A percentile compares a stretch with the other conserved stretches of the same genome.
phyloP scores from a whole-genome alignment of 345 rosid genomes.

The Lenwebbia sp. region DNA sequence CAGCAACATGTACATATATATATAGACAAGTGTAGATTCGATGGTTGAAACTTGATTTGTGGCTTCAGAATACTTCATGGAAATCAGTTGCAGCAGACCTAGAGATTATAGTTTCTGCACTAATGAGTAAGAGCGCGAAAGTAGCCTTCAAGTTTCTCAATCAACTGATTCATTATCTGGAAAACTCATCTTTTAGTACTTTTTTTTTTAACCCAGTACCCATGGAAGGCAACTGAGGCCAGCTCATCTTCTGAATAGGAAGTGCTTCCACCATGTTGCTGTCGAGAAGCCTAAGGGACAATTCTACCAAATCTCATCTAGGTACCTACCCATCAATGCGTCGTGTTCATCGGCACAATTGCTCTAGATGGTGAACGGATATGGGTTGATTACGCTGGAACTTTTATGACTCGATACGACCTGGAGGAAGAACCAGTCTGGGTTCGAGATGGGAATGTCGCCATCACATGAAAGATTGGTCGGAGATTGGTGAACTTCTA shows the following conservation, averaged over 20 bases:
- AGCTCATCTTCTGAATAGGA: neutral
- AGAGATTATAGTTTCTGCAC: neutral
- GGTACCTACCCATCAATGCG: neutral
- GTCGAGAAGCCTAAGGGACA: neutral
- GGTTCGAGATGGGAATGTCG: neutral
- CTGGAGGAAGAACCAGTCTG: neutral
- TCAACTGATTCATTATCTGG: neutral
- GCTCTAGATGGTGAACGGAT: neutral
- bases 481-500: neutral
- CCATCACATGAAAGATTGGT: neutral
- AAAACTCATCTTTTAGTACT: neutral
- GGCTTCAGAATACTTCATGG: neutral
- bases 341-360: neutral
- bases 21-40: too few species aligned
- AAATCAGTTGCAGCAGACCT: neutral
- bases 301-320: neutral
- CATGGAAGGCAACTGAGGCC: neutral
- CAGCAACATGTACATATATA: too few species aligned
- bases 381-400: neutral
- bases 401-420: neutral
- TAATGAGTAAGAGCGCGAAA: neutral
- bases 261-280: neutral
- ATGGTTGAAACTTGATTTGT: too few species aligned
- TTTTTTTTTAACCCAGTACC: neutral
- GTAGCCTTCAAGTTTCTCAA: neutral